Conservation (phyloP, 306 rosid genomes). For the Argentina anserina region DNA sequence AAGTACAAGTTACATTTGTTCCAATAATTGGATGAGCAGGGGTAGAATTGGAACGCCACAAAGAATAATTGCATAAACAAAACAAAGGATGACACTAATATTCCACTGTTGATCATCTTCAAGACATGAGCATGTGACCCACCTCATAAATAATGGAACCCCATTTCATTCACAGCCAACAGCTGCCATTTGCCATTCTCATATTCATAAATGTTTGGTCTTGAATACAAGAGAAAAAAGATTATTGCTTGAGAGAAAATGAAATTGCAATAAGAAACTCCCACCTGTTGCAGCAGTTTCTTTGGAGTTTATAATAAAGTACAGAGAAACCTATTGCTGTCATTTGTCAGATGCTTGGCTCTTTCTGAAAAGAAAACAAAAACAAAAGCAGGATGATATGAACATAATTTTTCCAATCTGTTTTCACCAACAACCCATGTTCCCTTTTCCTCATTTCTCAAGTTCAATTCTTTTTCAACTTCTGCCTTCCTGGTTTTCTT, state of each 20-base stretch:
- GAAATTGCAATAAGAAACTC: conserved; percentile 6
- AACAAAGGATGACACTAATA: not conserved
- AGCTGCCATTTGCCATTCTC: conserved; percentile 16
- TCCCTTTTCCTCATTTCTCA: conserved; percentile 30
- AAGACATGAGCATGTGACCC: conserved; percentile 38
- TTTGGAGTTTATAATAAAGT: conserved; percentile 18
- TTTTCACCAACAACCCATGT: conserved; percentile 57
- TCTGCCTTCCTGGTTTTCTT: not conserved
- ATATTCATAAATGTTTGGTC: not conserved
- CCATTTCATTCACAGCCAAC: conserved; percentile 26
- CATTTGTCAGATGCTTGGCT: conserved; percentile 41
- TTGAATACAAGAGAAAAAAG: not conserved
- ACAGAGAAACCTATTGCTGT: conserved; percentile 32
- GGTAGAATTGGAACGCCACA: conserved; percentile 14
- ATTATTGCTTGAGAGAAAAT: not conserved
- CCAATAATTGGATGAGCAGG: conserved; percentile 9
- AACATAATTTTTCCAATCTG: conserved; percentile 53
- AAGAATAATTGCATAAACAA: conserved; percentile 2
- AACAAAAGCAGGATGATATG: conserved; percentile 30
- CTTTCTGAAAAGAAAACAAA: conserved; percentile 32
- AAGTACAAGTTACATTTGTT: not conserved
- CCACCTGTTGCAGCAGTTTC: conserved; percentile 26
- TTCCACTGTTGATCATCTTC: conserved; percentile 14
- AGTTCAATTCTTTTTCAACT: conserved; percentile 26
- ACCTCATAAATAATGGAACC: conserved; percentile 33